Evolutionary conservation across 306 rosid species (phyloP).

Genomic region (Malus fusca): DNA sequence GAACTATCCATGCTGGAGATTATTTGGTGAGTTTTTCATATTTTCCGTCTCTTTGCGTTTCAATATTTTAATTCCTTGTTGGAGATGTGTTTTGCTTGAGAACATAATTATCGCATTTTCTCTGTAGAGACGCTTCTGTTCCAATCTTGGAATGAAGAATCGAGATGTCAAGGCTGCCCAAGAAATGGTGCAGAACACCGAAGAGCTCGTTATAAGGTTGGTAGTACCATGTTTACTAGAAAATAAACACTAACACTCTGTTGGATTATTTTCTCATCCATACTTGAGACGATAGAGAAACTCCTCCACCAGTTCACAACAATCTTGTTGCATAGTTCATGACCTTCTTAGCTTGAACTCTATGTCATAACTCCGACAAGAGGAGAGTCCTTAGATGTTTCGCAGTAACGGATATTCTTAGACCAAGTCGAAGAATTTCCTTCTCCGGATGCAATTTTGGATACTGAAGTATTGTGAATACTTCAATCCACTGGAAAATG

Average conservation of each 20-base stretch:
- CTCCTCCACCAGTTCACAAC: background rate
- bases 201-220: conserved; percentile 12
- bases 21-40: conserved; percentile 1
- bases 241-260: background rate
- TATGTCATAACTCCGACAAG: background rate
- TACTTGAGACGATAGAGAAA: background rate
- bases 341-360: background rate
- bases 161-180: conserved; percentile 10
- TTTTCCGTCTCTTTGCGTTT: background rate
- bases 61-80: background rate
- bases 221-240: background rate
- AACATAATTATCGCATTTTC: background rate
- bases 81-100: background rate
- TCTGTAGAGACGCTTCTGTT: conserved; percentile 12
- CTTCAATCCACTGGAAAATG: background rate
- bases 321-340: background rate
- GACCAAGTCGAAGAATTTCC: background rate
- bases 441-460: background rate
- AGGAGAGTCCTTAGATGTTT: background rate
- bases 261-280: too few species aligned
- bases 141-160: conserved; percentile 10
- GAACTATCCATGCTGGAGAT: conserved; percentile 5
- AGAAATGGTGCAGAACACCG: conserved; percentile 10
- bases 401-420: background rate
- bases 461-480: background rate